Percentiles rank a stretch among this genome's conserved stretches.
Evolutionary conservation across 495 filamentous ascomycete genomes (phyloP).

Genomic region (Hypoxylon perforatum): DNA sequence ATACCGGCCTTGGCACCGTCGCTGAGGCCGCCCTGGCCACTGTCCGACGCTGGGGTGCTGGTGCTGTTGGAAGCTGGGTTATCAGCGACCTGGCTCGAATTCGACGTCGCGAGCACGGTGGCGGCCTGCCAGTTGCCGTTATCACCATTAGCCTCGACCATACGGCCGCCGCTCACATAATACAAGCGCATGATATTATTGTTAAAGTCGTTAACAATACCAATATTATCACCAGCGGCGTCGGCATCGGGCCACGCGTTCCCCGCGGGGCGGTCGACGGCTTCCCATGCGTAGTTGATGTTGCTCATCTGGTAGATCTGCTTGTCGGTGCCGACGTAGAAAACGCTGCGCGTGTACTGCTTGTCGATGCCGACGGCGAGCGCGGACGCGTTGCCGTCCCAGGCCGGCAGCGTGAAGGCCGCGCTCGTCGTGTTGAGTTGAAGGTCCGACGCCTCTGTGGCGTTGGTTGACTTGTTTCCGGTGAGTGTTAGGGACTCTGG

Average conservation of each 20-base stretch:
- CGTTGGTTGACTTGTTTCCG: conserved; percentile 34
- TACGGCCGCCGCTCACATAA: conserved; percentile 34
- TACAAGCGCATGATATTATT: conserved; percentile 34
- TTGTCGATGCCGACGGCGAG: conserved; percentile 40
- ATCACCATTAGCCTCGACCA: conserved; percentile 40
- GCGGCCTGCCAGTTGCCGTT: conserved; percentile 14
- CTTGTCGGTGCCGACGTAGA: conserved; percentile 45
- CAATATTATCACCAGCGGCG: conserved; percentile 25
- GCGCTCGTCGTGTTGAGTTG: conserved; percentile 12
- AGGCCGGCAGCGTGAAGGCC: conserved; percentile 30
- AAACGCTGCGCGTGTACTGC: conserved; percentile 37
- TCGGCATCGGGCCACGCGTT: conserved; percentile 39
- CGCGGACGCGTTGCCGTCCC: conserved; percentile 36
- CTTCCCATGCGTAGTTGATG: conserved; percentile 24
- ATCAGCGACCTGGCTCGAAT: conserved; percentile 1
- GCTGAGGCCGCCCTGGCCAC: conserved; percentile 16
- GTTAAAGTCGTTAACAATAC: conserved; percentile 33
- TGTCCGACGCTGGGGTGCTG: background rate
- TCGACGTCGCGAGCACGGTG: conserved; percentile 8
- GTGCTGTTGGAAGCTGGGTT: background rate
- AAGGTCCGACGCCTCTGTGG: conserved; percentile 26
- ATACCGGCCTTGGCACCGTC: conserved; percentile 40
- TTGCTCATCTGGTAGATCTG: conserved; percentile 36
- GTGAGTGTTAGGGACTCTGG: conserved; percentile 29
- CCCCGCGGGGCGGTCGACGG: conserved; percentile 6